Base-by-base conservation (phyloP, 768 basidiomycete species). In the Boletales sp. region DNA sequence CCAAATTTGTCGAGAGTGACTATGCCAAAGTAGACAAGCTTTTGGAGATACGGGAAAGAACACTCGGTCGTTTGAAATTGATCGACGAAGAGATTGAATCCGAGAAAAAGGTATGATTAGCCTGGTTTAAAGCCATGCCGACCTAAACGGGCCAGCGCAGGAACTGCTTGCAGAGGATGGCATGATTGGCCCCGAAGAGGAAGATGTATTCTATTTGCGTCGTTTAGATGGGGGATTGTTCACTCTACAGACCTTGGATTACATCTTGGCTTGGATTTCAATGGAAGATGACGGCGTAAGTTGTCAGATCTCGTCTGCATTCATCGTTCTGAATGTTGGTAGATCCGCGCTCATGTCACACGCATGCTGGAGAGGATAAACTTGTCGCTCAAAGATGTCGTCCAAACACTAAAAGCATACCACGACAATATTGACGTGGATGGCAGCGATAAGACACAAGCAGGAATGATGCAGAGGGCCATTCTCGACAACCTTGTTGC, bases 261-360 rank as follows among this genome's bases (percentile, higher is more conserved):
- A 94, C 59, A 88, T 97, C 52, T 69, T 97, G 35, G 93, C 89
- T 6, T 99, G 97, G 97, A 69, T 97, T 24, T 79, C 83, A 48
- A 94, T 97, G 94, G 97, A 99, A 70, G 95, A 98, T 59, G 95
- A 98, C 59, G 97, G 95, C 34, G 97, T 97, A 72, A 48, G 89
- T 52, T 15, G 17, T 21, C 31, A 42, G 8, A 30, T 6, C 15
- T 37, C 13, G 18, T 18, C 7, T 11, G 27, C 24, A 18, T 32
- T 34, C 5, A 14, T 37, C 39, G 34, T 40, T 17, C 55, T 60
- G 29, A 67, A 34, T 10, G n/a, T 31, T 59, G 24, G 12, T 30
- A 98, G 95, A 83, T 94, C 45, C 86, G 83, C 42, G 71, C 72
- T 11, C 95, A 98, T 68, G 73, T 84, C 8, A 65, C 76, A 46